Conservation (phyloP, 2,329 filamentous ascomycete genomes). For the Canariomyces notabilis region DNA sequence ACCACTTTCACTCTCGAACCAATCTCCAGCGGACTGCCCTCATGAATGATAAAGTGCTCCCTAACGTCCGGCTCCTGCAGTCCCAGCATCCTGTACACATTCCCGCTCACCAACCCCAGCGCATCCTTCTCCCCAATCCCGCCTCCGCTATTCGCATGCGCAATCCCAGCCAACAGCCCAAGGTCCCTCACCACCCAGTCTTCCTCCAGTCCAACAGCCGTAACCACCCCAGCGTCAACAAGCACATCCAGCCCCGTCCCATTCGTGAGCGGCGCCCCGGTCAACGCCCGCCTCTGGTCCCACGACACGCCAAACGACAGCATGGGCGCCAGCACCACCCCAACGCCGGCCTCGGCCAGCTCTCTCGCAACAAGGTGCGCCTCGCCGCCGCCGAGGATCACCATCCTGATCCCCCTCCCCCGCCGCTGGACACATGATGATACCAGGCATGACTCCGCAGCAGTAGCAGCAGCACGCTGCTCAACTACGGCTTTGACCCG, state of each 20-base stretch:
- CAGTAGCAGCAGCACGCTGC: conserved; percentile 11
- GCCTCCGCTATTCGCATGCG: conserved; percentile 51
- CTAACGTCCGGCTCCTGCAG: conserved; percentile 29
- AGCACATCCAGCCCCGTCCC: conserved; percentile 56
- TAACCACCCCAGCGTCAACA: conserved; percentile 51
- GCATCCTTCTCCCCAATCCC: conserved; percentile 49
- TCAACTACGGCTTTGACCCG: conserved; percentile 54
- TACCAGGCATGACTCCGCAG: not conserved
- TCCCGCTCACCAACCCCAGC: conserved; percentile 50
- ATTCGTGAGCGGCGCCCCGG: conserved; percentile 60
- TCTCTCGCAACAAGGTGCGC: conserved; percentile 53
- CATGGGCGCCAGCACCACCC: conserved; percentile 56
- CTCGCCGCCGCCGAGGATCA: conserved; percentile 59
- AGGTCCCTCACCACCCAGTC: conserved; percentile 59
- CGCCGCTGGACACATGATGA: not conserved
- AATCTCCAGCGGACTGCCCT: conserved; percentile 59
- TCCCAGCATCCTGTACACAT: conserved; percentile 55
- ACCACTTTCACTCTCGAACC: conserved; percentile 51
- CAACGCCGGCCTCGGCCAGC: conserved; percentile 50
- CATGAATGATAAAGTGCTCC: conserved; percentile 55
- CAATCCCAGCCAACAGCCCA: conserved; percentile 54
- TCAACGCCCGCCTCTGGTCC: conserved; percentile 57
- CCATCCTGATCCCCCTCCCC: conserved; percentile 39
- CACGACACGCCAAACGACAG: conserved; percentile 50
- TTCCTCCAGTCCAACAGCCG: conserved; percentile 54